Conservation (phyloP, 2,329 filamentous ascomycete genomes). For the Cryphonectria nitschkei region DNA sequence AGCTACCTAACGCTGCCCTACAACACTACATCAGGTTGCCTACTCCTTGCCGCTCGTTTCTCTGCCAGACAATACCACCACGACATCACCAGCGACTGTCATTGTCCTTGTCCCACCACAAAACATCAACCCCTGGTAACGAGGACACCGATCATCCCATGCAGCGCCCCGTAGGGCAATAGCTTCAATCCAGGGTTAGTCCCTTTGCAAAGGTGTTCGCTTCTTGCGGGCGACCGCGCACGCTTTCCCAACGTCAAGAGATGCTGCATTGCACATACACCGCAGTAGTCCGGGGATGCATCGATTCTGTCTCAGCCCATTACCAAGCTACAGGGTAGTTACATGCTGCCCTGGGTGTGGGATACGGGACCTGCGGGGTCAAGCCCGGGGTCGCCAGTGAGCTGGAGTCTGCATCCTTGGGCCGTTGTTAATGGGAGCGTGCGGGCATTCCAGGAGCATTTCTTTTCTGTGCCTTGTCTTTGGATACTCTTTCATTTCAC, state of each 20-base stretch:
- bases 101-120: not conserved
- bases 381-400: conserved; percentile 21
- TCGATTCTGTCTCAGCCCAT: conserved; percentile 16
- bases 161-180: not conserved
- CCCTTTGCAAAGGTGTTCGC: conserved; percentile 16
- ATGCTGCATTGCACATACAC: conserved; percentile 22
- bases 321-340: conserved; percentile 18
- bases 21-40: not conserved
- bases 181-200: conserved; percentile 17
- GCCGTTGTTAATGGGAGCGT: conserved; percentile 22
- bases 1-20: not conserved
- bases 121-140: not conserved
- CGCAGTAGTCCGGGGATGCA: conserved; percentile 14
- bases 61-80: not conserved
- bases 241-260: conserved; percentile 17
- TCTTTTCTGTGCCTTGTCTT: not conserved
- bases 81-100: not conserved
- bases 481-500: not conserved
- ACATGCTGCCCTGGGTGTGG: conserved; percentile 18
- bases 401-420: conserved; percentile 5
- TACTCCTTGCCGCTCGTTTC: not conserved
- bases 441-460: conserved; percentile 7
- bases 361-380: conserved; percentile 20
- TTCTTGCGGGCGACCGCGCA: conserved; percentile 22
- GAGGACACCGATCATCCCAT: conserved; percentile 28